Conservation (phyloP, 148 eudicot genomes). For the Vaccinium macrocarpon region DNA sequence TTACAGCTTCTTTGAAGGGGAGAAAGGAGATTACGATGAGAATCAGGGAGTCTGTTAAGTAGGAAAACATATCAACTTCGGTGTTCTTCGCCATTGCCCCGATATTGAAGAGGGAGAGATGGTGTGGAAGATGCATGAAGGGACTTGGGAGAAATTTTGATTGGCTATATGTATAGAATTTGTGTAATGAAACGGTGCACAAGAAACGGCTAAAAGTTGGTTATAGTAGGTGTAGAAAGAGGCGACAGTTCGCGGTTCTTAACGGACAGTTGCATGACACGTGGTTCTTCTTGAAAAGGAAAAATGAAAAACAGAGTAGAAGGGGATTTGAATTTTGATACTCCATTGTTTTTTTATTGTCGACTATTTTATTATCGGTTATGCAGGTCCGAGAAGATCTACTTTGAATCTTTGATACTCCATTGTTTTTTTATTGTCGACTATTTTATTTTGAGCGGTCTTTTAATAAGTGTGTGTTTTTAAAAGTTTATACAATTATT, state of each 20-base stretch:
- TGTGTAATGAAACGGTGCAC: not conserved
- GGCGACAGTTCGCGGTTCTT: not conserved
- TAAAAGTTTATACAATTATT: too few species aligned
- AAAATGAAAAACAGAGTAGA: too few species aligned
- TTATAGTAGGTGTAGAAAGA: not conserved
- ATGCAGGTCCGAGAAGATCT: too few species aligned
- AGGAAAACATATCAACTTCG: conserved; percentile 5
- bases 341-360: too few species aligned
- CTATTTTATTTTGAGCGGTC: too few species aligned
- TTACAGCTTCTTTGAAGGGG: conserved; percentile 38
- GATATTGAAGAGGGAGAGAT: not conserved
- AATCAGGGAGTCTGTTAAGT: conserved; percentile 19
- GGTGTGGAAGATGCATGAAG: not conserved
- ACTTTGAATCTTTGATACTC: too few species aligned
- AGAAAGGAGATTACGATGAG: conserved; percentile 30
- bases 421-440: too few species aligned
- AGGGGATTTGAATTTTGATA: too few species aligned
- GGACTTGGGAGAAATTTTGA: not conserved
- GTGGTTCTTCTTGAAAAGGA: too few species aligned
- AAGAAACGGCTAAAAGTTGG: not conserved
- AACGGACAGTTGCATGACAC: not conserved
- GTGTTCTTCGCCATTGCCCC: not conserved
- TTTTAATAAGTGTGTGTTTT: too few species aligned
- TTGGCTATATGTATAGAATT: not conserved
- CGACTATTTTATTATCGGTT: too few species aligned